Evolutionary conservation across 2,329 filamentous ascomycete genomes (phyloP).

Genomic region (Aspergillus piperis): DNA sequence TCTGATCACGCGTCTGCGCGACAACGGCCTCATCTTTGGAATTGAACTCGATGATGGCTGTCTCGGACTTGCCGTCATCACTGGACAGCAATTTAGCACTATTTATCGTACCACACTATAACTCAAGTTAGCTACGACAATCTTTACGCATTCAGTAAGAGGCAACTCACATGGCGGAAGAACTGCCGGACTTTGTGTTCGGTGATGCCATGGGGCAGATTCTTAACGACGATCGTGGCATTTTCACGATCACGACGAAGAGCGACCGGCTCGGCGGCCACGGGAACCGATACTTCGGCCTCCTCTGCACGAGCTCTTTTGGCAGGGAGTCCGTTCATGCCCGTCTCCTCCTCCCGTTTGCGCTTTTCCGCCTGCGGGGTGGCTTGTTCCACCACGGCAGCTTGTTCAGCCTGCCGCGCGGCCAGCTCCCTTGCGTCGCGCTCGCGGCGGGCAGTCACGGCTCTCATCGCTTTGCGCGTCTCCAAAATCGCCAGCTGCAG

Average conservation of each 20-base stretch:
- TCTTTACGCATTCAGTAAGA: neutral
- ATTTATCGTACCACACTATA: conserved; percentile 74
- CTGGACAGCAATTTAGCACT: conserved; percentile 70
- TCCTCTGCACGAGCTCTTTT: conserved; percentile 67
- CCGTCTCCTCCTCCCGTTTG: conserved; percentile 66
- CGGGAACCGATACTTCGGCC: conserved; percentile 30
- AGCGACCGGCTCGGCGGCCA: conserved; percentile 32
- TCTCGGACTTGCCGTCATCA: conserved; percentile 60
- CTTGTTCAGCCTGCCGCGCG: conserved; percentile 27
- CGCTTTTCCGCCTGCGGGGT: conserved; percentile 55
- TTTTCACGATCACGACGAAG: conserved; percentile 86
- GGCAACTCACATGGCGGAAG: conserved; percentile 67
- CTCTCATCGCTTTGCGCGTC: conserved; percentile 68
- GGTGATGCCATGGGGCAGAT: conserved; percentile 69
- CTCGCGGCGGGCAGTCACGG: conserved; percentile 64
- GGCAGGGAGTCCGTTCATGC: conserved; percentile 54
- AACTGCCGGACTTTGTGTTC: conserved; percentile 80
- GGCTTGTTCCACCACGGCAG: conserved; percentile 23
- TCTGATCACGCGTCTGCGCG: conserved; percentile 78
- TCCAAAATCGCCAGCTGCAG: conserved; percentile 73
- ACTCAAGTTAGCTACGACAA: conserved; percentile 12
- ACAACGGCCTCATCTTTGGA: conserved; percentile 76
- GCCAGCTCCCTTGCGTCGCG: conserved; percentile 65
- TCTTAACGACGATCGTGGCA: conserved; percentile 77
- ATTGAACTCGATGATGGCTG: conserved; percentile 83